A percentile compares a stretch with the other conserved stretches of the same genome.
These are phyloP conservation scores for Alternaria brassicae DNA, from an alignment of 2,329 filamentous ascomycete species.

Conservation along the genomic window DNA sequence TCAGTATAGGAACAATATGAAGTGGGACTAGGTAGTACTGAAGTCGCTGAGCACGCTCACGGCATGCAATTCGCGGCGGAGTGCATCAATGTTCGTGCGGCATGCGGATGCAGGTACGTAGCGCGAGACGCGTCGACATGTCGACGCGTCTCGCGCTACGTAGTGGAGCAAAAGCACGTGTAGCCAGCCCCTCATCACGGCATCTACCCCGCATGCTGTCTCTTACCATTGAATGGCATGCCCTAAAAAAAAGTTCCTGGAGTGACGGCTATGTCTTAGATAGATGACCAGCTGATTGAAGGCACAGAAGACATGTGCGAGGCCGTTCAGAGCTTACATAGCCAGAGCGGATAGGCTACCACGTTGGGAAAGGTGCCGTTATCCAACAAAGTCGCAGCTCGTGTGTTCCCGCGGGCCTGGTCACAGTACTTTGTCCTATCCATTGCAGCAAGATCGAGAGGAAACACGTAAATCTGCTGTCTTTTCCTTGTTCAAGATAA, in stretches of 20 bases:
- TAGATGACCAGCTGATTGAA: not conserved
- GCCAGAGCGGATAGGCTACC: slow-evolving; percentile 8
- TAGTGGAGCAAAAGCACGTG: slow-evolving; percentile 10
- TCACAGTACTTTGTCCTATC: not conserved
- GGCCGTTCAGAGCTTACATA: not conserved
- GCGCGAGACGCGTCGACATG: not conserved
- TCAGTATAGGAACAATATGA: not conserved
- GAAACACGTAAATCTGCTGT: not conserved
- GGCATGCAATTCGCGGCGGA: not conserved
- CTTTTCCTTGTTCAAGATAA: not conserved
- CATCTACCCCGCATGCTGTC: not conserved
- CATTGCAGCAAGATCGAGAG: not conserved
- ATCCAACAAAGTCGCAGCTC: not conserved
- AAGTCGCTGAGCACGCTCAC: not conserved
- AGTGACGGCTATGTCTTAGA: too few species aligned
- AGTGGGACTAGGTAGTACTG: not conserved
- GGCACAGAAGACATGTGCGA: not conserved
- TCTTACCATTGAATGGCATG: not conserved
- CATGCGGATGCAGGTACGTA: not conserved
- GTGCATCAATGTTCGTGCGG: not conserved
- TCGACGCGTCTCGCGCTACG: not conserved
- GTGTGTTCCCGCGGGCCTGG: not conserved
- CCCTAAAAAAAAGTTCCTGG: not conserved
- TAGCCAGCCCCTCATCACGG: not conserved
- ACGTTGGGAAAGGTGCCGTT: slow-evolving; percentile 3